These are phyloP conservation scores for Mortierella sp. DNA, from an alignment of 371 early-diverging fungal genomes.

Conservation along the genomic window DNA sequence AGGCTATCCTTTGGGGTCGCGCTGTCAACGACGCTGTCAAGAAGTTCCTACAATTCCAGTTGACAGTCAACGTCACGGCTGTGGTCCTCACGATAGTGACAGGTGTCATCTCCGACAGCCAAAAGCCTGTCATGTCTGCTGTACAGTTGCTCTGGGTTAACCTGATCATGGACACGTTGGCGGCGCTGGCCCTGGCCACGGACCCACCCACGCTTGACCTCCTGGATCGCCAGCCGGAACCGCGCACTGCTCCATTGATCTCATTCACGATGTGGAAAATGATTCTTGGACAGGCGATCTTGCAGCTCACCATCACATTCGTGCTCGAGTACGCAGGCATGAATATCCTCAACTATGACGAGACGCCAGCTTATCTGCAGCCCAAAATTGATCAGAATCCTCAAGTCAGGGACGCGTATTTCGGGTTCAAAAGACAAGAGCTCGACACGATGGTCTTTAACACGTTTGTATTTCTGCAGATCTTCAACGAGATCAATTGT, in stretches of 20 bases:
- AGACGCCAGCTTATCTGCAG: not conserved
- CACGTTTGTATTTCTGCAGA: slow-evolving; percentile 82
- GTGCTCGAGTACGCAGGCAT: slow-evolving; percentile 65
- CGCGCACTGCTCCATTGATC: slow-evolving; percentile 72
- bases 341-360: slow-evolving; percentile 53
- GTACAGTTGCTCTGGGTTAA: slow-evolving; percentile 87
- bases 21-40: slow-evolving; percentile 83
- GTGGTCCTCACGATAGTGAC: slow-evolving; percentile 74
- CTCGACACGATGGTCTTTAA: slow-evolving; percentile 78
- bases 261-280: slow-evolving; percentile 80
- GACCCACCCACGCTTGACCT: slow-evolving; percentile 77
- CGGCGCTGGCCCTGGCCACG: slow-evolving; percentile 81
- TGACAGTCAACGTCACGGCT: slow-evolving; percentile 83
- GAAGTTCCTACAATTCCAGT: slow-evolving; percentile 85
- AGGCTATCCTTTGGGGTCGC: slow-evolving; percentile 84
- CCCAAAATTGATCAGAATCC: slow-evolving; percentile 1
- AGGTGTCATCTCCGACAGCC: slow-evolving; percentile 61
- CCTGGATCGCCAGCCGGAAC: slow-evolving; percentile 70
- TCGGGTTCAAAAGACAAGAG: slow-evolving; percentile 31
- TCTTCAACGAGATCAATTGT: slow-evolving; percentile 82
- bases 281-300: slow-evolving; percentile 72
- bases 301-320: slow-evolving; percentile 69
- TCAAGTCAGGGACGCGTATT: slow-evolving; percentile 6
- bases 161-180: slow-evolving; percentile 85
- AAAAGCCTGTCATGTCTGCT: slow-evolving; percentile 70